Base-by-base conservation (phyloP, 257 asterid genomes). In the Ilex asprella region DNA sequence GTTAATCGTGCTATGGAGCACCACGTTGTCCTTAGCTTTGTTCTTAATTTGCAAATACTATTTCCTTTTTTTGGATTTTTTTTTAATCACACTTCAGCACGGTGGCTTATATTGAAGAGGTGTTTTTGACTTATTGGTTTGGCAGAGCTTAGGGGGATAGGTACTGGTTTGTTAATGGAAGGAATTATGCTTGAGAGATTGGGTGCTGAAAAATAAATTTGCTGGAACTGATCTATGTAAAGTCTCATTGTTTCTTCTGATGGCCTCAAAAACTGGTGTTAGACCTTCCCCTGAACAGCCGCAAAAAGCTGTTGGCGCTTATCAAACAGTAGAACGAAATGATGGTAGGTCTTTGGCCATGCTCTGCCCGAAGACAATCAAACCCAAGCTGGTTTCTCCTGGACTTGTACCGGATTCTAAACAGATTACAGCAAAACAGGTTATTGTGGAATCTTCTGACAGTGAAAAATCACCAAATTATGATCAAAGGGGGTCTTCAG, bases 191-290 rank as follows among this genome's bases (percentile, higher is more conserved):
- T 58, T 16, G 31, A 32, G 47, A 31, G 39, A 61, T 16, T 55
- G 58, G 67, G 21, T 30, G 55, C 49, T 59, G 13, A 44, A 66
- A 41, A 27, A 31, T 16, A 44, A 44, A 15, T 59, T 39, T 16
- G 55, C 62, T 41, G 60, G 50, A 59, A 62, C 53, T 73, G 39
- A 53, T 62, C 41, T 61, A 59, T 10, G 32, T 30, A 35, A n/a
- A 46, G 14, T 13, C 8, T 6, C 16, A 63, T 59, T 64, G 31
- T 57, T 32, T 56, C 39, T 11, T 69, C 59, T 30, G 50, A 69
- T 73, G 78, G 76, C 70, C 41, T 63, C 79, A 32, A 62, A 69
- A 62, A 15, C 67, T 72, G 70, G 63, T 7, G 31, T 39, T 61
- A 58, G 70, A 57, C 60, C 57, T 49, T 29, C 64, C 27, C 15